Evolutionary conservation across 345 rosid species (phyloP).

Genomic region (Heritiera littoralis): DNA sequence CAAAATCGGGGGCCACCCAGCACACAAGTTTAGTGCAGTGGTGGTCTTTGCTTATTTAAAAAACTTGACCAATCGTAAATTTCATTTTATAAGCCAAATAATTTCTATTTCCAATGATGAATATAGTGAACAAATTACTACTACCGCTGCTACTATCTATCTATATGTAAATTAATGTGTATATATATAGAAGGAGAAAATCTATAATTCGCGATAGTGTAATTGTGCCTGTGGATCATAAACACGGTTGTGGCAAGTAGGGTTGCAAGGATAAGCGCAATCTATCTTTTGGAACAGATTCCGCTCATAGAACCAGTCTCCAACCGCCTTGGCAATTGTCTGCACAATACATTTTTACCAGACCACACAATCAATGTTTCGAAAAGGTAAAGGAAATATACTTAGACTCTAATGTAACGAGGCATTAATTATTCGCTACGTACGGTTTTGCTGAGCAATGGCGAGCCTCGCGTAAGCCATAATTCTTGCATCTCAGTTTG

Average conservation of each 20-base stretch:
- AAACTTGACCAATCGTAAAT: slow-evolving; percentile 40
- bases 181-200: background rate
- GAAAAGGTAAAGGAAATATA: background rate
- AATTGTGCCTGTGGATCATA: slow-evolving; percentile 29
- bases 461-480: slow-evolving; percentile 75
- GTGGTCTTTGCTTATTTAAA: slow-evolving; percentile 41
- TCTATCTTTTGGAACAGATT: slow-evolving; percentile 67
- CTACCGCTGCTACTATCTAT: no score
- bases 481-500: slow-evolving; percentile 80
- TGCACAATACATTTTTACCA: slow-evolving; percentile 30
- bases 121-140: background rate
- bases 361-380: background rate
- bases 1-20: slow-evolving; percentile 32
- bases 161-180: background rate
- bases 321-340: slow-evolving; percentile 82
- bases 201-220: background rate
- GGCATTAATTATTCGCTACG: background rate
- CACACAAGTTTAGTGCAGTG: slow-evolving; percentile 43
- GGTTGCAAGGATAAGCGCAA: slow-evolving; percentile 96
- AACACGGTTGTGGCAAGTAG: slow-evolving; percentile 66
- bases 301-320: slow-evolving; percentile 84
- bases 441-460: slow-evolving; percentile 57
- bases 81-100: background rate
- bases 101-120: no score
- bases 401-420: background rate